A percentile compares a stretch with the other conserved stretches of the same genome.
Evolutionary conservation across 2,329 filamentous ascomycete species (phyloP).

Genomic region (Fusarium equiseti): DNA sequence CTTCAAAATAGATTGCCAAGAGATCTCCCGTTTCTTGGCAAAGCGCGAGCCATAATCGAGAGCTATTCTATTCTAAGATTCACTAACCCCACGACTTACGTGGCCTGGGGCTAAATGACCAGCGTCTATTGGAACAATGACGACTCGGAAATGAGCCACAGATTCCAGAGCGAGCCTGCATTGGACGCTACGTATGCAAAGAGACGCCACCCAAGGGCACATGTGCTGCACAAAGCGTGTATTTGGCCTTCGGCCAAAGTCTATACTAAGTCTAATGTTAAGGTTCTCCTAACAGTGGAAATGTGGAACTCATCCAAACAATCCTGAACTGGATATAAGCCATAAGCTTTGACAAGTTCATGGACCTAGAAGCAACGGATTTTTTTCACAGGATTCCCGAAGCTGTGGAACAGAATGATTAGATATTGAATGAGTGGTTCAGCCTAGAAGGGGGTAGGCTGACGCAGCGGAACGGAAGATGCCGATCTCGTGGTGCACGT

Average conservation of each 20-base stretch:
- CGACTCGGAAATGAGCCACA: background rate
- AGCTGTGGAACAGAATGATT: no score
- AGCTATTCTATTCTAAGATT: background rate
- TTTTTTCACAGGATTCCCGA: no score
- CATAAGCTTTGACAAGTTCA: no score
- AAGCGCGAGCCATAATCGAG: background rate
- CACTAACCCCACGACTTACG: background rate
- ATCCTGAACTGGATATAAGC: accelerated
- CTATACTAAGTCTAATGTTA: background rate
- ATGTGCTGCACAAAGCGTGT: no score
- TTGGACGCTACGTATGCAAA: no score
- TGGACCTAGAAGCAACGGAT: no score
- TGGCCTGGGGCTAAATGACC: background rate
- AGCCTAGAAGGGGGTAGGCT: background rate
- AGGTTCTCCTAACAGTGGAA: accelerated
- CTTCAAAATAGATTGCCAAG: background rate
- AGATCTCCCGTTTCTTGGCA: background rate
- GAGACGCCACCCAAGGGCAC: no score
- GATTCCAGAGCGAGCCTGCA: background rate
- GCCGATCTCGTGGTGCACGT: background rate
- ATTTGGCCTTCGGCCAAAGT: background rate
- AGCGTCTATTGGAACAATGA: background rate
- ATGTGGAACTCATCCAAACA: no score
- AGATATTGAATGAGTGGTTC: background rate
- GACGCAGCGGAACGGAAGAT: background rate